phyloP scores from a whole-genome alignment of 768 basidiomycete species.

The Pleurotus eryngii region DNA sequence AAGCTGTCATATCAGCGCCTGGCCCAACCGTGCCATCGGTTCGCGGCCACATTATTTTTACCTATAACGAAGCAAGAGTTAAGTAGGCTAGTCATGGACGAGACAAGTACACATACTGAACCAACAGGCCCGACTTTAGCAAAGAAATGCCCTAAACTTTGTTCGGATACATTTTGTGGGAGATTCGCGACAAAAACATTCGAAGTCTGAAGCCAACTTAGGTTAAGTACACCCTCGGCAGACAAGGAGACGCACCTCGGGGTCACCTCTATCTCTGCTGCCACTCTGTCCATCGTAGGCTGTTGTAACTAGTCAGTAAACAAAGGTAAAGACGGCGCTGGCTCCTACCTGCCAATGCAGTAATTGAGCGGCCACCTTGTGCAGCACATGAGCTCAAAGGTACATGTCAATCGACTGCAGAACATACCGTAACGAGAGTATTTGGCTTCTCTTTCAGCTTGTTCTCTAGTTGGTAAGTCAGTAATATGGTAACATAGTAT shows the following conservation, averaged over 20 bases:
- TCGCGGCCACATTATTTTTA: slow-evolving; percentile 99
- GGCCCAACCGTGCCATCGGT: slow-evolving; percentile 65
- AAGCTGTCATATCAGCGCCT: slow-evolving; percentile 72
- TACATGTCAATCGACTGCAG: background rate
- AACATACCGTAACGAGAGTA: slow-evolving; percentile 63
- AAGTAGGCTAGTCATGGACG: background rate
- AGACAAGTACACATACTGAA: slow-evolving; percentile 51
- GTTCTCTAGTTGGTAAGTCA: slow-evolving; percentile 60
- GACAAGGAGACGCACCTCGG: slow-evolving; percentile 50
- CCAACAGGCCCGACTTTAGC: slow-evolving; percentile 91
- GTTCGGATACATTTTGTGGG: slow-evolving; percentile 83
- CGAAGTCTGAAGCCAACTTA: slow-evolving; percentile 59
- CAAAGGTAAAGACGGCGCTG: background rate
- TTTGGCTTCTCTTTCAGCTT: slow-evolving; percentile 86
- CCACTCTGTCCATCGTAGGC: slow-evolving; percentile 92
- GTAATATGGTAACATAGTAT: background rate
- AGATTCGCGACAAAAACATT: slow-evolving; percentile 96
- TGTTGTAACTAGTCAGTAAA: slow-evolving; percentile 12
- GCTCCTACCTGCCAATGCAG: slow-evolving; percentile 80
- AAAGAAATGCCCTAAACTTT: slow-evolving; percentile 84
- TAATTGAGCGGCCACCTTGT: slow-evolving; percentile 73
- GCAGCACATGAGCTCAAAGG: slow-evolving; percentile 26
- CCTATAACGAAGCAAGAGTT: slow-evolving; percentile 38
- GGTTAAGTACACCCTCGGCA: background rate
- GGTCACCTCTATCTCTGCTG: slow-evolving; percentile 85